Base-by-base conservation (phyloP, 1,284 basidiomycete genomes). In the Trichosporon inkin region DNA sequence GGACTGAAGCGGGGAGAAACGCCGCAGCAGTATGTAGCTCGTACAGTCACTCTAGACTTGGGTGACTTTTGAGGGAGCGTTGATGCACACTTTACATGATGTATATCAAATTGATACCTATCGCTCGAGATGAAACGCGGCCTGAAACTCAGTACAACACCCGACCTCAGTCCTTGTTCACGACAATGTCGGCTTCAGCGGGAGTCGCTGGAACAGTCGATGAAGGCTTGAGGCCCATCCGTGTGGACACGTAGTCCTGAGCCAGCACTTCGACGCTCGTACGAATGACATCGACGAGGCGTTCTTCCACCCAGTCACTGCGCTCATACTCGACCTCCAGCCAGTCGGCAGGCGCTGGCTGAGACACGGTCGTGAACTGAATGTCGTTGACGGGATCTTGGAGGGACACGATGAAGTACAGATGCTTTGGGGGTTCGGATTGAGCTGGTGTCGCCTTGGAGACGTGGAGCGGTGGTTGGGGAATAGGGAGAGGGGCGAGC, bases 301-400 rank as follows among this genome's bases (percentile, higher is more conserved):
- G 78, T 73, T 96, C 92, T 78, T 97, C 94, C 5, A 96, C 92
- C 94, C 94, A 97, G 55, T 94, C 90, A 72, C 91, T 89, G 60
- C 76, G 71, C 63, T 88, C 85, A 73, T 95, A 92, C 85, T 90
- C 92, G 35, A 94, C 81, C 1, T 86, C 84, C 57, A 96, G 76
- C 93, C 93, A 97, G 58, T 83, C 80, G 7, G 79, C 82, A 0
- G 93, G 91, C 11, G 92, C 82, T 7, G 85, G 83, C 73, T 97
- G 93, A 6, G 89, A 89, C 55, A 90, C 75, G 0, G 89, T 90
- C 7, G 85, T 85, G 72, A 88, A 87, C 6, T 82, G 81, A 54
- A 97, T 80, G 41, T 86, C 82, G 74, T 97, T 90, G 7, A 80
- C 80, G 4, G 92, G 90, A 76, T 96, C 93, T 36, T 83, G 84